Base-by-base conservation (phyloP, 306 rosid species). In the Cucurbita ficifolia region DNA sequence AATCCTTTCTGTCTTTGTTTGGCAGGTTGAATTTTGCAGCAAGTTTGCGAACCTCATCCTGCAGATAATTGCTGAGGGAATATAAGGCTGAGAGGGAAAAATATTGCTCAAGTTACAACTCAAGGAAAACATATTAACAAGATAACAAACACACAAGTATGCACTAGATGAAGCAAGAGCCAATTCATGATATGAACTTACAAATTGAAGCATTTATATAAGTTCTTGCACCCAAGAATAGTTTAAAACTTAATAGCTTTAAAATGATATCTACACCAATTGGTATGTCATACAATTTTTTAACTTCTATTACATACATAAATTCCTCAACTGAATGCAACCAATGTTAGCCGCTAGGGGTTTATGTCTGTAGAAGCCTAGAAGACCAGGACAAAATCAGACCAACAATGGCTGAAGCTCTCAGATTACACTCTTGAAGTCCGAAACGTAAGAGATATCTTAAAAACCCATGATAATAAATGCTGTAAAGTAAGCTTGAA, bases 31-130 rank as follows among this genome's bases (percentile, higher is more conserved):
- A 91, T 76, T 75, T 77, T 46, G 80, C 80, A n/a, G 96, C 98
- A 80, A 93, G 96, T 78, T 70, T 80, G 33, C 98, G 96, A 76
- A 94, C 98, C 82, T 89, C 94, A 56, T 89, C 92, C 98, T 94
- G 78, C 76, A 81, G 60, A 83, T 46, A 58, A 75, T 53, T 45
- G 75, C 52, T 53, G 46, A 18, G 62, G 75, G 49, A 35, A 35
- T 74, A 42, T 75, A 22, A 75, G 60, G 70, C 52, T 38, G 65
- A 56, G 36, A 53, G 35, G 14, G 5, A 59, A 58, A 38, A n/a
- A 63, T 48, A 45, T 24, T 12, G 14, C 40, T 19, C 14, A 19
- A 56, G 21, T 58, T 56, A 57, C 50, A 74, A 35, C 16, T 10
- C 61, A 29, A 8, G 46, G 8, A 29, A 64, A 65, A 71, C 46